Evolutionary conservation across 371 early-diverging fungal genomes (phyloP), one percentile per base, ranked within the genome.

Genomic region (Mortierella sp.): DNA sequence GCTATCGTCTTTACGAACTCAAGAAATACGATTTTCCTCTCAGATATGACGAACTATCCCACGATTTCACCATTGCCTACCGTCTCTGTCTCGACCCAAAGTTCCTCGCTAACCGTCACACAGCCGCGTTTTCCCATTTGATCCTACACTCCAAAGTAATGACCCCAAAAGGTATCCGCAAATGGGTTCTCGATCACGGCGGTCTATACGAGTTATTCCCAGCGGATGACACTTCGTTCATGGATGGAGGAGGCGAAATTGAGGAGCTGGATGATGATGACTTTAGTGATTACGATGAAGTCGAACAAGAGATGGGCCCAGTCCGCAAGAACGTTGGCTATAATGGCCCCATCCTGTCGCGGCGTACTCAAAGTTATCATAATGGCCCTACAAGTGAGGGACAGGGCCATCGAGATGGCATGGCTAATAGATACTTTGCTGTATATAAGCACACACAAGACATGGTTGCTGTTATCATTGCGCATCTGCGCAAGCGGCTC

Each of bases 401-500:
- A n/a, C 66, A 66, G 24, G 63, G 33, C 0, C 65, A 77, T 55
- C 59, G 60, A 24, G 72, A 69, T 1, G 53, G 11, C 15, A 68
- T 72, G 38, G 65, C 55, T 3, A 28, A 38, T 0, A 21, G 24
- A 0, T 77, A 65, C 41, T 68, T 58, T 28, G 69, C 33, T 7
- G 47, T 72, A 28, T 24, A 65, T 24, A 77, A 77, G 24, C 69
- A 77, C 40, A 58, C 65, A 1, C 77, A 72, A 21, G 77, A 77
- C 38, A 77, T 77, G 77, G 72, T 77, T 15, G 77, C 77, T 3
- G 69, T 48, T 16, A 72, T 77, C 21, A 65, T 77, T 36, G 69
- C 68, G 1, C 69, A 72, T 32, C 57, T 77, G 16, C 50, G 77
- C 19, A 72, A 60, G 24, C 67, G 62, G 0, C 61, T 72, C 0